A percentile compares a stretch with the other conserved stretches of the same genome.
phyloP scores from a whole-genome alignment of 345 rosid species.

The Syzygium grande region DNA sequence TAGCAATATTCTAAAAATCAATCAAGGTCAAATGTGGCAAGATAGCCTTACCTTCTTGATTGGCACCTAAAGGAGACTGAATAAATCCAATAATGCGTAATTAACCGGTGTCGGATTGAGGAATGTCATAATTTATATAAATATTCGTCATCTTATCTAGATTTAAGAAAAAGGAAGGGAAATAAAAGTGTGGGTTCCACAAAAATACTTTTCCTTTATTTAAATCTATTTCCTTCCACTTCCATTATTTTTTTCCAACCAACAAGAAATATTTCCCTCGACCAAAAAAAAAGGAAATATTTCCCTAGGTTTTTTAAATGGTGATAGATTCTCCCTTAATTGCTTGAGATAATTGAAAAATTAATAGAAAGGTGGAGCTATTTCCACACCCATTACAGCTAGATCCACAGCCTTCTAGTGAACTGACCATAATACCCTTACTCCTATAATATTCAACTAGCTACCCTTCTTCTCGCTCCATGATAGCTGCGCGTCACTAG shows the following conservation, averaged over 20 bases:
- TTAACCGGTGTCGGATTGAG: too few species aligned
- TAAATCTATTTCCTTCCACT: background rate
- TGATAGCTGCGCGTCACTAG: background rate
- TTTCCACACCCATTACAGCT: background rate
- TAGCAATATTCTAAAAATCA: too few species aligned
- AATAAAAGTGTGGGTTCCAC: background rate
- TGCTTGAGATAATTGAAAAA: background rate
- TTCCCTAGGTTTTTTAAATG: background rate
- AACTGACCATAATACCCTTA: background rate
- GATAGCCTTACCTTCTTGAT: too few species aligned
- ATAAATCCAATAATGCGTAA: too few species aligned
- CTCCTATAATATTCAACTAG: background rate
- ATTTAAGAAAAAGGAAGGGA: background rate
- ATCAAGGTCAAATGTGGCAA: too few species aligned
- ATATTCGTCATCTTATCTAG: background rate
- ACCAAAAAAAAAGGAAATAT: too few species aligned
- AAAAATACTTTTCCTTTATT: background rate
- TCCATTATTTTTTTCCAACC: background rate
- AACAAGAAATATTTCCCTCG: background rate
- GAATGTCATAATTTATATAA: background rate
- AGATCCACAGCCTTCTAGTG: background rate
- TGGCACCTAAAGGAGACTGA: too few species aligned
- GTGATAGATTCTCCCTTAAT: too few species aligned
- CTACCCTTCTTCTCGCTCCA: background rate
- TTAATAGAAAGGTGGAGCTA: background rate